A percentile compares a stretch with the other conserved stretches of the same genome.
Evolutionary conservation across 495 filamentous ascomycete genomes (phyloP).

Genomic region (Hypomontagnella monticulosa): DNA sequence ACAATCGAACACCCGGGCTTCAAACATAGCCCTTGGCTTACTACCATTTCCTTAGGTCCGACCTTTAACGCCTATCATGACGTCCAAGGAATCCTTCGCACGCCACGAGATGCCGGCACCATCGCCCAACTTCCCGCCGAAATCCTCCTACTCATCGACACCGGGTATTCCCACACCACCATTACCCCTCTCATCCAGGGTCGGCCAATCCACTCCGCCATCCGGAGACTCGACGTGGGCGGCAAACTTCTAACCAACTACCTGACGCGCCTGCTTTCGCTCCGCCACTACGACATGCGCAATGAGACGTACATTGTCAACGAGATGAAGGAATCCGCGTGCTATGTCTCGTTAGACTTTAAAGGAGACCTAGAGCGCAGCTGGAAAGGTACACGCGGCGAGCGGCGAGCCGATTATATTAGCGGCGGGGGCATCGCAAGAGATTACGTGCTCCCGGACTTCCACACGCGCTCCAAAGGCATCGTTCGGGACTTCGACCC

Average conservation of each 20-base stretch:
- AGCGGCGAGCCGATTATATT: constrained; percentile 53
- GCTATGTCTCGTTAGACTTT: constrained; percentile 85
- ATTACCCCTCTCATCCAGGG: constrained; percentile 86
- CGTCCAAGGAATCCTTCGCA: constrained; percentile 69
- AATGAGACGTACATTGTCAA: constrained; percentile 93
- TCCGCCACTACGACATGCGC: constrained; percentile 92
- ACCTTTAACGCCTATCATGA: constrained; percentile 88
- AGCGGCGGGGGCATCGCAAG: constrained; percentile 77
- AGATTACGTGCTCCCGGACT: constrained; percentile 95
- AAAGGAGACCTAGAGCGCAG: constrained; percentile 77
- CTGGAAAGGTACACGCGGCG: constrained; percentile 80
- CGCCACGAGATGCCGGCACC: constrained; percentile 53
- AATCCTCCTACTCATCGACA: constrained; percentile 87
- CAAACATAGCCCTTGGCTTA: constrained; percentile 2
- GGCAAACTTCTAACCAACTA: constrained; percentile 96
- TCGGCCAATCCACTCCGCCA: constrained; percentile 77
- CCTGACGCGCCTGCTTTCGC: constrained; percentile 87
- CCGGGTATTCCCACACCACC: constrained; percentile 94
- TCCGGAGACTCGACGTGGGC: constrained; percentile 89
- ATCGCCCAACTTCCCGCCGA: constrained; percentile 69
- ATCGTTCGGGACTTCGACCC: constrained; percentile 79
- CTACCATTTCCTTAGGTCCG: constrained; percentile 49
- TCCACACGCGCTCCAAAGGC: constrained; percentile 77
- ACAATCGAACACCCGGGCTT: not conserved
- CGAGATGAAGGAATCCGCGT: constrained; percentile 91